These are phyloP conservation scores for Cyclotella cryptica DNA, from an alignment of 108 stramenopile genomes.

Conservation along the genomic window DNA sequence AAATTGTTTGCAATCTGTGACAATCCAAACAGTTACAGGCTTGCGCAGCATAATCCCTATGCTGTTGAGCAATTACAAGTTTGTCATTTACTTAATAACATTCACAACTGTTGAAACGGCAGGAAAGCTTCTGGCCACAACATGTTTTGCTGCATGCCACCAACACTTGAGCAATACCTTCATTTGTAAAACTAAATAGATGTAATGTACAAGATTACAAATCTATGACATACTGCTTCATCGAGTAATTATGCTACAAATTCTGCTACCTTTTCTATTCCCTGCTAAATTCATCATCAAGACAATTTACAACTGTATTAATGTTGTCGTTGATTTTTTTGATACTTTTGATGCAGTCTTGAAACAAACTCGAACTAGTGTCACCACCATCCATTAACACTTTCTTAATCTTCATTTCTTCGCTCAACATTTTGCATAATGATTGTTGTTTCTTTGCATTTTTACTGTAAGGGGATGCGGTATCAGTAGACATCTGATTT, in stretches of 20 bases:
- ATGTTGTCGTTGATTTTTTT: too few species aligned
- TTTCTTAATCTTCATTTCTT: too few species aligned
- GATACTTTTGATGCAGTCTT: neutral
- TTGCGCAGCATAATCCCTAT: too few species aligned
- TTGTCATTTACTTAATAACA: too few species aligned
- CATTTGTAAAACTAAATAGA: neutral
- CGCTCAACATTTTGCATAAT: neutral
- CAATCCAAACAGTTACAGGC: too few species aligned
- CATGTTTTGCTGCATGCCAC: too few species aligned
- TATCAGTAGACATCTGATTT: neutral
- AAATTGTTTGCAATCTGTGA: too few species aligned
- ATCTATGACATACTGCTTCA: neutral
- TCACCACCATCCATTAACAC: neutral
- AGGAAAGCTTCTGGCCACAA: neutral
- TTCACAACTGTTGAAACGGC: conserved; percentile 26
- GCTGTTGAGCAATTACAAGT: too few species aligned
- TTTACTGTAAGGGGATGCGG: neutral
- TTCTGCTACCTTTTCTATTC: neutral
- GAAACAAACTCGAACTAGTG: neutral
- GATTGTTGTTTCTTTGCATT: neutral
- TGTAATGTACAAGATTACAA: neutral
- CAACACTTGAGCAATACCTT: too few species aligned
- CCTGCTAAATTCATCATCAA: too few species aligned
- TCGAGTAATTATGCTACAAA: neutral
- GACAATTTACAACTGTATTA: too few species aligned